Evolutionary conservation across 78 protist genomes (phyloP), one percentile per base, ranked within the genome.

Genomic region (Dictyostelium citrinum): DNA sequence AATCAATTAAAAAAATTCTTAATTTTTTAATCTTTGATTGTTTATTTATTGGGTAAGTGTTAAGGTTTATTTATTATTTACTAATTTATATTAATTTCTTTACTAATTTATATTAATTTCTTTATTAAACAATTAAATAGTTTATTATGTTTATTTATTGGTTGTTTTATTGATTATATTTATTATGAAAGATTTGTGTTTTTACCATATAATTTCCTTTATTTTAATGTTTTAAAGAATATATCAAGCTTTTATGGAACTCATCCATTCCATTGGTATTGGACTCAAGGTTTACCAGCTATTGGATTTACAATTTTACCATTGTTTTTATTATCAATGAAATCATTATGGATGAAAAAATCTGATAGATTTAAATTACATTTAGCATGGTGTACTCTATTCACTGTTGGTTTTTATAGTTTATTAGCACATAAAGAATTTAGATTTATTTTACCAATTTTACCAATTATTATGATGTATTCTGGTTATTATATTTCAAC

Each of bases 251-350:
- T 92, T 64, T 97, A 91, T 75, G 98, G 98, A 8, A 93, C 96
- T 0, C 98, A 97, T 84, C 96, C 97, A 31, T 92, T 95, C 92
- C 92, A 83, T 74, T 97, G 98, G 98, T 97, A 95, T 93, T 70
- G 76, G 24, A 49, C 90, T 10, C 82, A 84, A 45, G 98, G 90
- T 10, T 46, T 84, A 39, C 95, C 98, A 39, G 70, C 83, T 1
- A 70, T 91, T 22, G 83, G 67, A 37, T 81, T n/a, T 20, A 82
- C 95, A 67, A 27, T 41, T 7, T 29, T 86, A 35, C 78, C 78
- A 39, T 29, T 86, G 3, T 74, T 86, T 31, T 2, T 86, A 27
- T 41, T 76, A 12, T 64, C 72, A n/a, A n/a, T 27, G 2, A 37
- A 22, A 17, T 7, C 45, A 11, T 24, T 86, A 22, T 86, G 24